phyloP scores from a whole-genome alignment of 1,284 basidiomycete genomes.

The Ustilago nuda region DNA sequence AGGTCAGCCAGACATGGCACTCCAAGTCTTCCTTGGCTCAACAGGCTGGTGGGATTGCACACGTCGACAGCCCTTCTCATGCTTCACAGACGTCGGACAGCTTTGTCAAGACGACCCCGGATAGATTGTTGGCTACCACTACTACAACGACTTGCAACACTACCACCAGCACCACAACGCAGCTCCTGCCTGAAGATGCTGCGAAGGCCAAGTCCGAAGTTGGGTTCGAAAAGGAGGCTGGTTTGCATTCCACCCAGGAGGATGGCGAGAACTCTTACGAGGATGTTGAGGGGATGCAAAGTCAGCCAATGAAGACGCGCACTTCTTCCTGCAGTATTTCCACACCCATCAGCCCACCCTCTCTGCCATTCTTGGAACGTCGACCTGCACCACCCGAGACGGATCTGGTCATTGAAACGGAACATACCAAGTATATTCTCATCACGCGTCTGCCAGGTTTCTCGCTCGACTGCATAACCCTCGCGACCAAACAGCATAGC shows the following conservation, averaged over 20 bases:
- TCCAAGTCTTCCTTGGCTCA: constrained; percentile 18
- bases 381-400: constrained; percentile 59
- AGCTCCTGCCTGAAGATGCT: constrained; percentile 9
- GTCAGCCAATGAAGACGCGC: constrained; percentile 27
- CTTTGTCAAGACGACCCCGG: constrained; percentile 21
- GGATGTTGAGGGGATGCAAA: constrained; percentile 5
- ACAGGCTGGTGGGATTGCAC: constrained; percentile 1
- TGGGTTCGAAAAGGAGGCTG: not conserved
- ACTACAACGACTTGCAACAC: constrained; percentile 47
- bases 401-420: constrained; percentile 53
- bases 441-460: constrained; percentile 60
- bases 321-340: constrained; percentile 49
- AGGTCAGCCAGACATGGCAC: constrained; percentile 1
- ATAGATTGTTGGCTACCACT: constrained; percentile 36
- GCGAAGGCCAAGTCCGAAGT: constrained; percentile 23
- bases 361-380: constrained; percentile 53
- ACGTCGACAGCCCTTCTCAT: constrained; percentile 16
- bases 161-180: constrained; percentile 25
- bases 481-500: constrained; percentile 60
- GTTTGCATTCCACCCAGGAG: not conserved
- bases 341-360: constrained; percentile 46
- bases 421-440: constrained; percentile 42
- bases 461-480: constrained; percentile 60
- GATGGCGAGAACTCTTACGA: not conserved
- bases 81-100: constrained; percentile 41